Percentiles rank a stretch among this genome's conserved stretches.
These are phyloP conservation scores for Suhomyces terraborum DNA, from an alignment of 1,139 yeast genomes.

Conservation along the genomic window DNA sequence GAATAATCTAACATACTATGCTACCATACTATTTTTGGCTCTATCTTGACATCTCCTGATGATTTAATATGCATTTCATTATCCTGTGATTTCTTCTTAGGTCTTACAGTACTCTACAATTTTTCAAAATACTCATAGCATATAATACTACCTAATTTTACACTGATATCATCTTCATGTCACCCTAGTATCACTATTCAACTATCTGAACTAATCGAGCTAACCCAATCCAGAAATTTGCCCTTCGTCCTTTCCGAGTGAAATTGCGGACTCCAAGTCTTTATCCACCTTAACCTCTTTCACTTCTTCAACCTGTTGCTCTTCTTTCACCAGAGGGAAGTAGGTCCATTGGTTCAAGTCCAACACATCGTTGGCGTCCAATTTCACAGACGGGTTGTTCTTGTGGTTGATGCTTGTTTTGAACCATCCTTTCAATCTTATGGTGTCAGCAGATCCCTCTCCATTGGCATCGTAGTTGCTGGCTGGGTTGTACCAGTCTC, in stretches of 20 bases:
- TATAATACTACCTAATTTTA: too few species aligned
- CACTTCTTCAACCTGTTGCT: conserved; percentile 3
- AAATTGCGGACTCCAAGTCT: conserved; percentile 25
- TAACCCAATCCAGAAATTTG: conserved; percentile 20
- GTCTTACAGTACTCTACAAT: too few species aligned
- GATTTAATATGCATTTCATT: too few species aligned
- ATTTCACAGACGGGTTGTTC: conserved; percentile 16
- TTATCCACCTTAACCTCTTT: conserved; percentile 13
- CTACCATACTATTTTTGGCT: too few species aligned
- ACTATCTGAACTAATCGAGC: background rate
- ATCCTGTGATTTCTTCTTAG: too few species aligned
- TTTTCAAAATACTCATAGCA: too few species aligned
- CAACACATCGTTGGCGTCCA: conserved; percentile 29
- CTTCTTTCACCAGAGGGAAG: conserved; percentile 19
- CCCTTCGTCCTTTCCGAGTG: conserved; percentile 25
- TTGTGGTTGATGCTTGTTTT: conserved; percentile 28
- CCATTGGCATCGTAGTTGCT: conserved; percentile 19
- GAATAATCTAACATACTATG: too few species aligned
- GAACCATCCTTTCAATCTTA: conserved; percentile 44
- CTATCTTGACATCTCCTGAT: too few species aligned
- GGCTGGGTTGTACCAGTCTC: conserved; percentile 43
- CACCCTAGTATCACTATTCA: background rate
- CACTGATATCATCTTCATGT: background rate
- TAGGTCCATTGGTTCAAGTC: conserved; percentile 36
- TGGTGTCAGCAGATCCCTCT: conserved; percentile 20